These are phyloP conservation scores for Saccharomyces hybrid DNA, from an alignment of 1,139 yeast species.

Conservation along the genomic window DNA sequence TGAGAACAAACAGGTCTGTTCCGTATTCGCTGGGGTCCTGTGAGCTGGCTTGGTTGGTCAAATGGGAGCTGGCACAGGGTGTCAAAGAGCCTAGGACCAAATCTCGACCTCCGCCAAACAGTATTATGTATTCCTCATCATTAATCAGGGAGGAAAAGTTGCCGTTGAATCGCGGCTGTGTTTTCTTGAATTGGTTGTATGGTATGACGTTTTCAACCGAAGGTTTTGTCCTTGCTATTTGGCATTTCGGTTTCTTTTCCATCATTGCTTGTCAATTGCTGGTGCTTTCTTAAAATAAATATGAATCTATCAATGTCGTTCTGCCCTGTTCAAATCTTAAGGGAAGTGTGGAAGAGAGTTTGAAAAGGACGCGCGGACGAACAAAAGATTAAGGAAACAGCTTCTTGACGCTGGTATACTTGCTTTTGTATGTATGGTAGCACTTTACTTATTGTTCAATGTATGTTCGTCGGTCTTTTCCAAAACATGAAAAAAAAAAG, in stretches of 20 bases:
- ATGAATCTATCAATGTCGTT: neutral
- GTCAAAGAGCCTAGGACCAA: conserved; percentile 21
- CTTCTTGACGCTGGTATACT: neutral
- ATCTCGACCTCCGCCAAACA: conserved; percentile 38
- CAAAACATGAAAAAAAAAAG: neutral
- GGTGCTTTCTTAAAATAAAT: neutral
- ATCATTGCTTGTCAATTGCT: conserved; percentile 3
- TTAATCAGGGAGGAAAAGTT: conserved; percentile 13
- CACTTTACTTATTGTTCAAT: neutral
- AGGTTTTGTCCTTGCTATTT: conserved; percentile 27
- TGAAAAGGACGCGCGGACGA: neutral
- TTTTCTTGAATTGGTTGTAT: conserved; percentile 24
- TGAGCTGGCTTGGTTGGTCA: neutral
- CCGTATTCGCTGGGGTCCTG: neutral
- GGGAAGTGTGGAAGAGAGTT: neutral
- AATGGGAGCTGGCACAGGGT: conserved; percentile 3
- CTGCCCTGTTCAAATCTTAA: neutral
- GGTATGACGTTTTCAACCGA: conserved; percentile 34
- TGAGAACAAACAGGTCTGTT: conserved; percentile 34
- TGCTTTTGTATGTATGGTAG: neutral
- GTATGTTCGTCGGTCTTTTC: neutral
- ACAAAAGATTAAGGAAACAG: too few relatives aligned
- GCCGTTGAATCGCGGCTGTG: conserved; percentile 29
- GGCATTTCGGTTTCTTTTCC: conserved; percentile 13
- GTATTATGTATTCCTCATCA: conserved; percentile 14